Evolutionary conservation across 345 rosid genomes (phyloP).

Genomic region (Psidium guajava): DNA sequence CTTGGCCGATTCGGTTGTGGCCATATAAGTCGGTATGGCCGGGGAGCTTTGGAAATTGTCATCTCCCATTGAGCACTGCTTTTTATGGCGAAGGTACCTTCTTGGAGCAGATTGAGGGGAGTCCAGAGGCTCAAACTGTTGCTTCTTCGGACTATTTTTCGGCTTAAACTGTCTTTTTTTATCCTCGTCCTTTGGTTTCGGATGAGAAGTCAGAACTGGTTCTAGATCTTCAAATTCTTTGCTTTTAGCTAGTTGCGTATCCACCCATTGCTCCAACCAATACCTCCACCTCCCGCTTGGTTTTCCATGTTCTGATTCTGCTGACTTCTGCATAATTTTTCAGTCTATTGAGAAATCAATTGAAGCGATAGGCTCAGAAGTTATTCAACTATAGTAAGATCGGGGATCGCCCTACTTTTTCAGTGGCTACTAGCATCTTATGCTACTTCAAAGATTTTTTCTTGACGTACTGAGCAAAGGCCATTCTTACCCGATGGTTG

Average conservation of each 20-base stretch:
- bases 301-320: constrained; percentile 58
- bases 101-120: constrained; percentile 24
- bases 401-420: background rate
- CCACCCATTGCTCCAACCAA: constrained; percentile 91
- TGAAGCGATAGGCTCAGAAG: background rate
- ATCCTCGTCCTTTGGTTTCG: constrained; percentile 27
- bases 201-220: constrained; percentile 25
- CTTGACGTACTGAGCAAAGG: background rate
- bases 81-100: constrained; percentile 42
- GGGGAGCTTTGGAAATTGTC: constrained; percentile 40
- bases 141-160: constrained; percentile 22
- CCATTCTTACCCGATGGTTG: constrained; percentile 48
- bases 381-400: background rate
- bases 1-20: constrained; percentile 81
- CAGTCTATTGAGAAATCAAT: background rate
- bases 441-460: background rate
- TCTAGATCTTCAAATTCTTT: constrained; percentile 76
- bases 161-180: constrained; percentile 25
- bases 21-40: constrained; percentile 71
- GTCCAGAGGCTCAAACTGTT: constrained; percentile 11
- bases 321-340: constrained; percentile 44
- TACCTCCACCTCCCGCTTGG: constrained; percentile 63
- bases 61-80: constrained; percentile 52
- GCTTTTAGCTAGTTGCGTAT: constrained; percentile 56
- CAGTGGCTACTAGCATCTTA: background rate